phyloP scores from a whole-genome alignment of 139 green algal species.

The Chlorella sp. region DNA sequence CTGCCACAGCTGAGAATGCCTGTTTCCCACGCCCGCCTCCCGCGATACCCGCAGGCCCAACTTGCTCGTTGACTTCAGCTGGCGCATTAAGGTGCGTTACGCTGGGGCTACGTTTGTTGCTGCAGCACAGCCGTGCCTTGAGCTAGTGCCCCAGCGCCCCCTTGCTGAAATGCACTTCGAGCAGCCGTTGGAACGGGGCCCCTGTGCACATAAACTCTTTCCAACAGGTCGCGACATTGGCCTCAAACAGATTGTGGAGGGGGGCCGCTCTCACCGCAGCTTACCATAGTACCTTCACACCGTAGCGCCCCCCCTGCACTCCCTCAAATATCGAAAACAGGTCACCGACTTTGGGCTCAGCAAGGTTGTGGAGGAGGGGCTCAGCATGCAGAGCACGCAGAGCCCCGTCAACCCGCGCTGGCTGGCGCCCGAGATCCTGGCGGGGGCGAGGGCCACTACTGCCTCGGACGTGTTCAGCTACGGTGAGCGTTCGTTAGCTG shows the following conservation, averaged over 20 bases:
- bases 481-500: neutral
- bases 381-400: neutral
- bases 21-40: too few relatives aligned
- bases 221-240: neutral
- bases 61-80: constrained; percentile 19
- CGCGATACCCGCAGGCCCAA: neutral
- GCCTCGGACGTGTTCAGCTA: neutral
- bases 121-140: neutral
- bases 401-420: constrained; percentile 21
- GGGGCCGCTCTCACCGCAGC: too few relatives aligned
- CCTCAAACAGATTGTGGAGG: too few relatives aligned
- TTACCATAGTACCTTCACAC: neutral
- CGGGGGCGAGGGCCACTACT: neutral
- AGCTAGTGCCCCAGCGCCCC: neutral
- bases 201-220: too few relatives aligned
- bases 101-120: neutral
- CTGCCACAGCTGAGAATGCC: too few relatives aligned
- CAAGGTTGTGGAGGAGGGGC: neutral
- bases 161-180: too few relatives aligned
- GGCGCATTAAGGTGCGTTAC: constrained; percentile 18
- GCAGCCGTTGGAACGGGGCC: too few relatives aligned
- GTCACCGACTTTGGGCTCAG: constrained; percentile 14
- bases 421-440: constrained; percentile 26
- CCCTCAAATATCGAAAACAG: neutral
- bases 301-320: neutral